These are phyloP conservation scores for Candida easanensis DNA, from an alignment of 805 yeast species.

Conservation along the genomic window DNA sequence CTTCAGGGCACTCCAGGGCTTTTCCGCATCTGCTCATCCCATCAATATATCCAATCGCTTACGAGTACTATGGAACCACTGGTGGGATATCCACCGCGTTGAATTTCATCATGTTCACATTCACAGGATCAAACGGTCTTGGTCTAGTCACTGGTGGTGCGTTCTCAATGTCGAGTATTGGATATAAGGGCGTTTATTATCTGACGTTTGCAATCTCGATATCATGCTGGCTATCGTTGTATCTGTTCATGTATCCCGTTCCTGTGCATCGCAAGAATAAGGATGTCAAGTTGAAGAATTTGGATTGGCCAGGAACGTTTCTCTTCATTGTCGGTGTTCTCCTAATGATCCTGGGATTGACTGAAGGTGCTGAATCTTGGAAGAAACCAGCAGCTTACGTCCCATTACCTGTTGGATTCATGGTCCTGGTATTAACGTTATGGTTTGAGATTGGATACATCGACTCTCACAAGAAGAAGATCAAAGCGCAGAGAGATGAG, in stretches of 20 bases:
- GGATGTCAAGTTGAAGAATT: slow-evolving; percentile 21
- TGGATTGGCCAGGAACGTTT: slow-evolving; percentile 36
- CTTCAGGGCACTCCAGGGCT: slow-evolving; percentile 44
- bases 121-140: slow-evolving; percentile 33
- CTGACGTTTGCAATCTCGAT: slow-evolving; percentile 34
- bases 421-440: slow-evolving; percentile 27
- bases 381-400: slow-evolving; percentile 38
- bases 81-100: slow-evolving; percentile 27
- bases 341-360: slow-evolving; percentile 41
- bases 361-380: slow-evolving; percentile 45
- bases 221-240: slow-evolving; percentile 22
- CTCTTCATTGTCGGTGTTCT: slow-evolving; percentile 34
- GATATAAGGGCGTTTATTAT: slow-evolving; percentile 39
- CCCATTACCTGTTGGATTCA: slow-evolving; percentile 37
- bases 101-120: slow-evolving; percentile 25
- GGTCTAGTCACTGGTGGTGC: slow-evolving; percentile 46
- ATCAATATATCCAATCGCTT: slow-evolving; percentile 33
- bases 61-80: slow-evolving; percentile 28
- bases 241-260: slow-evolving; percentile 24
- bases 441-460: slow-evolving; percentile 30
- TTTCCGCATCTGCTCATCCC: slow-evolving; percentile 44
- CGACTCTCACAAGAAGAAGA: slow-evolving; percentile 12
- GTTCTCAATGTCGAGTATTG: slow-evolving; percentile 34
- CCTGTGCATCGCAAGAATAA: neutral
- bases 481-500: neutral